Evolutionary conservation across 257 asterid species (phyloP).

Genomic region (Solanum etuberosum): DNA sequence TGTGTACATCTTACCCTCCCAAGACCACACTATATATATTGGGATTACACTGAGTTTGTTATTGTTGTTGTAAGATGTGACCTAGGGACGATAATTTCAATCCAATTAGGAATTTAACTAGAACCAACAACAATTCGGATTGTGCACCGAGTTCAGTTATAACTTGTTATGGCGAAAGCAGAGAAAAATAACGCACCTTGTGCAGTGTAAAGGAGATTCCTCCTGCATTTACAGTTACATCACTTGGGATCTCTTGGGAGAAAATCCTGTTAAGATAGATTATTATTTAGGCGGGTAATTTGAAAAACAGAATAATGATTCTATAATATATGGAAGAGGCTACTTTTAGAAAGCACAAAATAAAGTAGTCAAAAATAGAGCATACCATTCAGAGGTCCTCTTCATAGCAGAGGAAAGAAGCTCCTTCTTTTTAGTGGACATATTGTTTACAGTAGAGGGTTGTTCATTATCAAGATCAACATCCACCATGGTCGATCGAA

Average conservation of each 20-base stretch:
- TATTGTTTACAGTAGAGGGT: constrained; percentile 8
- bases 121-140: neutral
- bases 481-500: constrained; percentile 7
- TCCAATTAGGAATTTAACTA: neutral
- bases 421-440: constrained; percentile 52
- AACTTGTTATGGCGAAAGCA: neutral
- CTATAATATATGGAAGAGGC: neutral
- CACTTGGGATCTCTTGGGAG: constrained; percentile 80
- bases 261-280: constrained; percentile 47
- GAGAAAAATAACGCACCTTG: constrained; percentile 33
- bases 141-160: neutral
- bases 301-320: neutral
- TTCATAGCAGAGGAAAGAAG: constrained; percentile 61
- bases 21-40: neutral
- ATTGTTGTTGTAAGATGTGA: neutral
- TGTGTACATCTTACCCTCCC: neutral
- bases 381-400: constrained; percentile 82
- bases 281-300: neutral
- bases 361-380: neutral
- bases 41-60: neutral
- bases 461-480: constrained; percentile 1
- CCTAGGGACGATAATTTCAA: neutral
- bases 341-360: neutral
- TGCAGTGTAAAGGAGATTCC: constrained; percentile 65
- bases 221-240: constrained; percentile 48